Conservation (phyloP, 164 flowering plant genomes). For the Hamamelis virginiana region DNA sequence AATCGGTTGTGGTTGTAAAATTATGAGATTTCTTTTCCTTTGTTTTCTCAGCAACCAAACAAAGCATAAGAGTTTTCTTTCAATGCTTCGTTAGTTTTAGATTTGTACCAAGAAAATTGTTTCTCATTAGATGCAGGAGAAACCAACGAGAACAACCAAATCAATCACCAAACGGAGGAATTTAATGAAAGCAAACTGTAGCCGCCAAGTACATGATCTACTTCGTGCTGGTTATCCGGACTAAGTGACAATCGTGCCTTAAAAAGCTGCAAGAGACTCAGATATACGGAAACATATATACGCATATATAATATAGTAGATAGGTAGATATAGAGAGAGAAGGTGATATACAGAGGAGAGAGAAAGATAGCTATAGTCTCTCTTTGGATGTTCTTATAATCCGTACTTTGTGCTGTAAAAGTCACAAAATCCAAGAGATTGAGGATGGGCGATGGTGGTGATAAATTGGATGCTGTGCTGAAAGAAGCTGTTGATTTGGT, state of each 20-base stretch:
- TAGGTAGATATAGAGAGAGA: background rate
- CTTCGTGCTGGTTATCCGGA: background rate
- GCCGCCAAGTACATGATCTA: conserved; percentile 25
- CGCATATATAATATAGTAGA: background rate
- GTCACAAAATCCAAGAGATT: conserved; percentile 1
- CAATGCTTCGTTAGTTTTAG: no score
- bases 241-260: background rate
- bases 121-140: no score
- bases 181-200: conserved; percentile 14
- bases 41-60: no score
- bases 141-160: no score
- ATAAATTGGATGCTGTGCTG: conserved; percentile 57
- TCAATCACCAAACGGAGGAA: no score
- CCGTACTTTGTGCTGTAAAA: background rate
- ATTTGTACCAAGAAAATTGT: no score
- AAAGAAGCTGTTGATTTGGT: conserved; percentile 80
- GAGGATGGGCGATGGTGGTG: conserved; percentile 44
- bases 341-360: background rate
- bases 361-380: background rate
- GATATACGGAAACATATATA: background rate
- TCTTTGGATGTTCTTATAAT: no score
- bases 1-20: no score
- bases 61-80: no score
- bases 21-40: no score
- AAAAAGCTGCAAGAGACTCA: background rate